A percentile compares a stretch with the other conserved stretches of the same genome.
Evolutionary conservation across 768 basidiomycete species (phyloP).

Genomic region (Termitomyces sp.): DNA sequence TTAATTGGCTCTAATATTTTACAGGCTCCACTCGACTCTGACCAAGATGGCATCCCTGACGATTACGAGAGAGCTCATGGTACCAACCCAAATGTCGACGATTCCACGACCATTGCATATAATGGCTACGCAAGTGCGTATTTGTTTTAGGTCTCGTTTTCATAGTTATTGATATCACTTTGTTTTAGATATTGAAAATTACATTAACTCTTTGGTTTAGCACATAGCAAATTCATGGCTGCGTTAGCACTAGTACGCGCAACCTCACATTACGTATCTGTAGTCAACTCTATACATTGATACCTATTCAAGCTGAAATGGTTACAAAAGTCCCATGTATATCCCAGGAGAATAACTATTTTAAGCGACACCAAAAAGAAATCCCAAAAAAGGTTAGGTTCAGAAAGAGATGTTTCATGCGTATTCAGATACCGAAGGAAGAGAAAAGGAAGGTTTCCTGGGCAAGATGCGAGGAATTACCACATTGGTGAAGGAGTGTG

Average conservation of each 20-base stretch:
- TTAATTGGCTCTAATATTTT: too few relatives aligned
- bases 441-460: slow-evolving; percentile 19
- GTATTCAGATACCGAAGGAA: slow-evolving; percentile 38
- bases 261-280: slow-evolving; percentile 9
- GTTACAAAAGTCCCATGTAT: slow-evolving; percentile 23
- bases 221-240: too few relatives aligned
- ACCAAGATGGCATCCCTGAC: slow-evolving; percentile 28
- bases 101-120: slow-evolving; percentile 23
- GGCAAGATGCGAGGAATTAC: slow-evolving; percentile 18
- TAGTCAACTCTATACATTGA: slow-evolving; percentile 14
- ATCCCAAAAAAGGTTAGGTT: slow-evolving; percentile 20
- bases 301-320: slow-evolving; percentile 12
- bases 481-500: slow-evolving; percentile 15
- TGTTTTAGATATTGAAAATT: slow-evolving; percentile 29
- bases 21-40: slow-evolving; percentile 23
- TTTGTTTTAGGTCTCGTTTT: not conserved
- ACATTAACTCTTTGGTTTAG: slow-evolving; percentile 26
- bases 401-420: slow-evolving; percentile 25
- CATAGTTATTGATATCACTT: not conserved
- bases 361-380: slow-evolving; percentile 20
- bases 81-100: slow-evolving; percentile 23
- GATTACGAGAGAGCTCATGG: slow-evolving; percentile 26
- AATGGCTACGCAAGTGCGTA: slow-evolving; percentile 30
- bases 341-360: slow-evolving; percentile 21
- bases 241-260: too few relatives aligned